Percentiles rank a stretch among this genome's conserved stretches.
phyloP scores from a whole-genome alignment of 176 grass and related monocot species.

The Carex parvula region DNA sequence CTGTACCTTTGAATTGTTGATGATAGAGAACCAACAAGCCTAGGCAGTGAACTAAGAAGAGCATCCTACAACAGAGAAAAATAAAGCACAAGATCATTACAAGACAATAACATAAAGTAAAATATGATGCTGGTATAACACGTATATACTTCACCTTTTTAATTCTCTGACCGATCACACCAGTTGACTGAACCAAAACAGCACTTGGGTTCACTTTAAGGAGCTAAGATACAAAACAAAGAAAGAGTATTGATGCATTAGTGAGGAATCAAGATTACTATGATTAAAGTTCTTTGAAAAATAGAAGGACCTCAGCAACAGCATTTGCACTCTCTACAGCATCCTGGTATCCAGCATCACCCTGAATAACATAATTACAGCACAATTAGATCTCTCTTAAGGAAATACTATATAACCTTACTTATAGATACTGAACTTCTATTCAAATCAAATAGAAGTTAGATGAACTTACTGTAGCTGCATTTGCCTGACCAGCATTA shows the following conservation, averaged over 20 bases:
- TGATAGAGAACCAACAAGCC: constrained; percentile 71
- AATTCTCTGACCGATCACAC: constrained; percentile 96
- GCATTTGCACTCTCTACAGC: constrained; percentile 77
- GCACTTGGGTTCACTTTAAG: constrained; percentile 53
- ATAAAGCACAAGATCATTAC: not conserved
- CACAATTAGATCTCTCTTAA: constrained; percentile 30
- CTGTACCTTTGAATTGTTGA: constrained; percentile 71
- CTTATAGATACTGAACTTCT: not conserved
- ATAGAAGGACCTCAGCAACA: constrained; percentile 64
- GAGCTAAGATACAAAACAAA: constrained; percentile 43
- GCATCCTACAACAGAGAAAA: constrained; percentile 54
- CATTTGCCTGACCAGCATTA: constrained; percentile 98
- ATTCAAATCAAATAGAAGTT: constrained; percentile 1
- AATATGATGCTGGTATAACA: constrained; percentile 16
- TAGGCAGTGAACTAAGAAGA: constrained; percentile 90
- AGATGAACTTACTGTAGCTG: constrained; percentile 80
- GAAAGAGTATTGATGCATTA: constrained; percentile 23
- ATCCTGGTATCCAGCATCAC: constrained; percentile 91
- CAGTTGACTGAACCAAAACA: constrained; percentile 90
- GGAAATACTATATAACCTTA: not conserved
- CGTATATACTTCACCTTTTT: constrained; percentile 58
- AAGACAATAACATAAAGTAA: constrained; percentile 21
- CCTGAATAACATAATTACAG: constrained; percentile 41
- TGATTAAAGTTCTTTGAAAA: not conserved
- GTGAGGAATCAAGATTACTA: not conserved